A percentile compares a stretch with the other conserved stretches of the same genome.
Evolutionary conservation across 495 filamentous ascomycete genomes (phyloP).

Genomic region (Neurospora sp.): DNA sequence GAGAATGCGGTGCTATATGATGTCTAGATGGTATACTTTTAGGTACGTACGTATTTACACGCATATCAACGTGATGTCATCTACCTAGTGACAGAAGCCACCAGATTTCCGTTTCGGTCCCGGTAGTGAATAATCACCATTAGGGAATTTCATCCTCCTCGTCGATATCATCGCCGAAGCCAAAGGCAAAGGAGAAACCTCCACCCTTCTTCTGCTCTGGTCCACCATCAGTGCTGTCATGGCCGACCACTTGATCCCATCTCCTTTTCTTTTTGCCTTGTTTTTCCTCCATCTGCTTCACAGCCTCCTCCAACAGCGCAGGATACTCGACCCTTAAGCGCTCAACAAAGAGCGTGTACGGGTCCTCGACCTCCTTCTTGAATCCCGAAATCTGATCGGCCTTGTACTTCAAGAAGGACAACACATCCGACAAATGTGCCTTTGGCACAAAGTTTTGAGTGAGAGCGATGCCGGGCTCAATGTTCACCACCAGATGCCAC

Average conservation of each 20-base stretch:
- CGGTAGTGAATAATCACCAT: neutral
- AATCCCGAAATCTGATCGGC: constrained; percentile 83
- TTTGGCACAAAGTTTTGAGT: constrained; percentile 94
- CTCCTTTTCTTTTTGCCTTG: constrained; percentile 61
- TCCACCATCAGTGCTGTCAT: constrained; percentile 30
- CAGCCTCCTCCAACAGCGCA: constrained; percentile 52
- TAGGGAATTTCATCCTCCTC: constrained; percentile 32
- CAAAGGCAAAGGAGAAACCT: constrained; percentile 73
- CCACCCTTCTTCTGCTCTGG: constrained; percentile 28
- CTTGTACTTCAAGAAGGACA: constrained; percentile 78
- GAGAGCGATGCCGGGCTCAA: constrained; percentile 73
- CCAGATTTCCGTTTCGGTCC: neutral
- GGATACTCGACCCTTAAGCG: constrained; percentile 55
- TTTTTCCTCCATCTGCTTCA: constrained; percentile 53
- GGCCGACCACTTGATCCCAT: constrained; percentile 69
- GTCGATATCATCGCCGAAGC: constrained; percentile 53
- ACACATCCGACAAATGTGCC: constrained; percentile 58
- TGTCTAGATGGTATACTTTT: neutral
- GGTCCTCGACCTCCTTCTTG: constrained; percentile 57
- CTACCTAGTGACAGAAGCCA: neutral
- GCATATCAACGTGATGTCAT: neutral
- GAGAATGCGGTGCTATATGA: neutral
- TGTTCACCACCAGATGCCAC: constrained; percentile 95
- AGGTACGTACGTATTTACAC: neutral
- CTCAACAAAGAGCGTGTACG: constrained; percentile 66